Conservation (phyloP, 176 grass and related monocot species). For the Triticum timopheevii region DNA sequence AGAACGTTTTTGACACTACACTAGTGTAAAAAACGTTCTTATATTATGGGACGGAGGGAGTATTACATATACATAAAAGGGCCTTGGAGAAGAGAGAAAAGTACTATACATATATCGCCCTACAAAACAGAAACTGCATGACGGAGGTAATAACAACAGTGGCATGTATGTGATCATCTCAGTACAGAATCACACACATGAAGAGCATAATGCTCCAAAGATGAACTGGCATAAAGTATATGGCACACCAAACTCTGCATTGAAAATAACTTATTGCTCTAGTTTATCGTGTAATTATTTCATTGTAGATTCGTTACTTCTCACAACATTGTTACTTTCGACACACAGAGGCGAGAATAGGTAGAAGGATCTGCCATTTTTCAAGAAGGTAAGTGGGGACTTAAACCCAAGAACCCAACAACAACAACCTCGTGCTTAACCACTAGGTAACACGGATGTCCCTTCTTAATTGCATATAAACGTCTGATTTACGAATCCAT, state of each 20-base stretch:
- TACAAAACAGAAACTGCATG: background rate
- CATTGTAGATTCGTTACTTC: background rate
- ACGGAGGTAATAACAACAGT: background rate
- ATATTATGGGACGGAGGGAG: no score
- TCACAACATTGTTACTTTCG: background rate
- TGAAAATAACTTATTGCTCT: background rate
- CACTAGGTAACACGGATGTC: conserved; percentile 3
- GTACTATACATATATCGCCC: background rate
- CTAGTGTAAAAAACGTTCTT: no score
- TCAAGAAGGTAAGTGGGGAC: background rate
- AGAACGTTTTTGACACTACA: no score
- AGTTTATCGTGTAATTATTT: background rate
- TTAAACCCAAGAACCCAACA: background rate
- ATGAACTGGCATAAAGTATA: conserved; percentile 17
- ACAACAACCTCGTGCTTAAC: background rate
- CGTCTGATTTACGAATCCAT: background rate
- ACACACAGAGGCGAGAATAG: background rate
- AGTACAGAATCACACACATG: background rate
- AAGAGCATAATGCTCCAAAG: background rate
- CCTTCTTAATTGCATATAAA: background rate
- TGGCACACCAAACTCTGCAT: background rate
- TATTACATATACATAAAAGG: background rate
- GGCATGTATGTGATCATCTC: background rate
- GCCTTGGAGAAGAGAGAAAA: conserved; percentile 10
- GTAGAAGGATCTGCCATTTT: background rate